Percentiles rank a stretch among this genome's conserved stretches.
Conservation (phyloP, 148 eudicot genomes). For the Nyssa sinensis region DNA sequence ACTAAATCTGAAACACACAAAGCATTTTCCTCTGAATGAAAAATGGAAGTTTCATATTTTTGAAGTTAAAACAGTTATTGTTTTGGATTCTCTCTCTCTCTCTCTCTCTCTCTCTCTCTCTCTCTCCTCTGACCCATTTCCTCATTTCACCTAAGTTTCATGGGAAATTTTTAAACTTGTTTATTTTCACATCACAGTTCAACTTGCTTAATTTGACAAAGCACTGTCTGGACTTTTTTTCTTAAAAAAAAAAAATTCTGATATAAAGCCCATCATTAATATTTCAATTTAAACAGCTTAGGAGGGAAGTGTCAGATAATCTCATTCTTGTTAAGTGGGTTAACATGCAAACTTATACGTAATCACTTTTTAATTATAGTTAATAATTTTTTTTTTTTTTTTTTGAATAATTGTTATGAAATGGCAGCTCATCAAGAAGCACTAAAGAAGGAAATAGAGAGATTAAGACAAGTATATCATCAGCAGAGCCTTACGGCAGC, state of each 20-base stretch:
- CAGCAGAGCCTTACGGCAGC: conserved; percentile 39
- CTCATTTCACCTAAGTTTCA: not conserved
- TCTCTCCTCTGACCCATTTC: not conserved
- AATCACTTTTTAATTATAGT: too few relatives aligned
- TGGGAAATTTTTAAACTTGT: not conserved
- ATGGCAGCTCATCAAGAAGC: conserved; percentile 76
- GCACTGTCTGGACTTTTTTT: not conserved
- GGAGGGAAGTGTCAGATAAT: not conserved
- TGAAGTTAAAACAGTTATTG: too few relatives aligned
- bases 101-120: too few relatives aligned
- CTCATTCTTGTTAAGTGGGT: not conserved
- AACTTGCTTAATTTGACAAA: not conserved
- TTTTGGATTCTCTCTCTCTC: too few relatives aligned
- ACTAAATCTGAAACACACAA: too few relatives aligned
- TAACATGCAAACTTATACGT: not conserved
- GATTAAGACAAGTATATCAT: conserved; percentile 59
- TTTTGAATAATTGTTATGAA: not conserved
- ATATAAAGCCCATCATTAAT: too few relatives aligned
- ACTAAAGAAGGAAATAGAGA: conserved; percentile 72
- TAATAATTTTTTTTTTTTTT: not conserved
- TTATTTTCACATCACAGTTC: not conserved
- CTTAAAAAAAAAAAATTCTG: not conserved
- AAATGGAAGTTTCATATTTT: too few relatives aligned
- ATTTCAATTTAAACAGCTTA: not conserved
- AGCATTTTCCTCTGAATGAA: too few relatives aligned